phyloP scores from a whole-genome alignment of 176 grass and related monocot species.

The Leersia perrieri region DNA sequence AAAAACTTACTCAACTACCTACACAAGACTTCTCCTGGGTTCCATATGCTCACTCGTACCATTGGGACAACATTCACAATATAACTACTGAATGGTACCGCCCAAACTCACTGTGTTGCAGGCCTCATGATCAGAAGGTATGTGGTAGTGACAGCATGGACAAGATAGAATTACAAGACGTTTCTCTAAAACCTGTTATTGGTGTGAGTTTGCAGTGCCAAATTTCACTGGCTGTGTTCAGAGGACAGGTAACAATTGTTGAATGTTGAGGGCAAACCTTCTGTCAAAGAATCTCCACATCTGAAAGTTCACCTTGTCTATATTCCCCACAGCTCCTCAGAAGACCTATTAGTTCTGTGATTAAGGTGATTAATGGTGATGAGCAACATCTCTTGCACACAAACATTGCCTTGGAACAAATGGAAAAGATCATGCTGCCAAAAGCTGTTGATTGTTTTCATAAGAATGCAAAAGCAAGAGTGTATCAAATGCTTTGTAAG shows the following conservation, averaged over 20 bases:
- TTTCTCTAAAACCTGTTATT: background rate
- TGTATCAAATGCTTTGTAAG: background rate
- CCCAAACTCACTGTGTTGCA: constrained; percentile 27
- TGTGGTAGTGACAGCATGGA: background rate
- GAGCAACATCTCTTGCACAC: background rate
- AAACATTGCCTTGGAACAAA: background rate
- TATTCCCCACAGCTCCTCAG: background rate
- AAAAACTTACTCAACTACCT: background rate
- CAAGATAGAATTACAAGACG: background rate
- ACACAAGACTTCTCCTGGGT: background rate
- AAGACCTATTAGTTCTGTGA: background rate
- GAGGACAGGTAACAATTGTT: too few relatives aligned
- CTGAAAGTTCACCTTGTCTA: background rate
- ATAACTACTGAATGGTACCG: background rate
- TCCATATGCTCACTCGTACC: background rate
- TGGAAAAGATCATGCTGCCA: background rate
- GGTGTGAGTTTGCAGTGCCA: background rate
- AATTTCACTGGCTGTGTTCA: background rate
- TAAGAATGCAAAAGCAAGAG: too few relatives aligned
- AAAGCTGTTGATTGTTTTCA: background rate
- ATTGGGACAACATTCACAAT: background rate
- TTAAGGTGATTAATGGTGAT: background rate
- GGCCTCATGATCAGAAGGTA: background rate
- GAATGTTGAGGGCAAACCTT: too few relatives aligned
- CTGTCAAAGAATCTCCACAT: too few relatives aligned